A percentile compares a stretch with the other conserved stretches of the same genome.
Evolutionary conservation across 371 early-diverging fungal species (phyloP).

Genomic region (Mucor ambiguus): DNA sequence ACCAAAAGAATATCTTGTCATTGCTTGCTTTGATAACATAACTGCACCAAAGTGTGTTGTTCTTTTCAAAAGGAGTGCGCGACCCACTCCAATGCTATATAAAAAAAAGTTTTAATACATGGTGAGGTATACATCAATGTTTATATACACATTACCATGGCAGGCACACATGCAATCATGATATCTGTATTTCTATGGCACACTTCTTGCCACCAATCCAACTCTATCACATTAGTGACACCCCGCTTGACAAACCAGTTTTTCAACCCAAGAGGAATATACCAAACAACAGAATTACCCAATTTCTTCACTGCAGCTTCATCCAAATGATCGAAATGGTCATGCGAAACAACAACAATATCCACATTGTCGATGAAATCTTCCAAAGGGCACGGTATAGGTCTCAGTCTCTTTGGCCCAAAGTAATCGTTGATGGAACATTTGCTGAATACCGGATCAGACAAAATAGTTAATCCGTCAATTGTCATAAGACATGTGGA

Average conservation of each 20-base stretch:
- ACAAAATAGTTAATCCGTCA: conserved; percentile 62
- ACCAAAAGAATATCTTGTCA: conserved; percentile 60
- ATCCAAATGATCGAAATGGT: conserved; percentile 67
- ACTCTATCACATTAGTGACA: conserved; percentile 52
- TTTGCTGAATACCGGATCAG: conserved; percentile 62
- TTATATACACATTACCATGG: conserved; percentile 33
- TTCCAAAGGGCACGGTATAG: conserved; percentile 55
- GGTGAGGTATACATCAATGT: background rate
- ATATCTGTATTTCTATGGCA: conserved; percentile 42
- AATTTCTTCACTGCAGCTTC: conserved; percentile 50
- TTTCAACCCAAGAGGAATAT: conserved; percentile 59
- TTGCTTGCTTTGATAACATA: conserved; percentile 51
- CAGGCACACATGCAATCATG: conserved; percentile 56
- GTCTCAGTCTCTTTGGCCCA: conserved; percentile 57
- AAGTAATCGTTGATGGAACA: conserved; percentile 47
- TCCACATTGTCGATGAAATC: conserved; percentile 55
- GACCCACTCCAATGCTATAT: conserved; percentile 63
- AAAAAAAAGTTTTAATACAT: background rate
- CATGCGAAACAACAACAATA: conserved; percentile 61
- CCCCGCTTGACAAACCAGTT: conserved; percentile 53
- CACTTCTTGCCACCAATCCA: conserved; percentile 70
- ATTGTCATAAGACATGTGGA: conserved; percentile 65
- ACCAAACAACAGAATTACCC: conserved; percentile 61
- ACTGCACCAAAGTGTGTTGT: conserved; percentile 63
- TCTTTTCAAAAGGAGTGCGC: conserved; percentile 61